These are phyloP conservation scores for Fraxinus baroniana DNA, from an alignment of 305 asterid genomes.

Conservation along the genomic window DNA sequence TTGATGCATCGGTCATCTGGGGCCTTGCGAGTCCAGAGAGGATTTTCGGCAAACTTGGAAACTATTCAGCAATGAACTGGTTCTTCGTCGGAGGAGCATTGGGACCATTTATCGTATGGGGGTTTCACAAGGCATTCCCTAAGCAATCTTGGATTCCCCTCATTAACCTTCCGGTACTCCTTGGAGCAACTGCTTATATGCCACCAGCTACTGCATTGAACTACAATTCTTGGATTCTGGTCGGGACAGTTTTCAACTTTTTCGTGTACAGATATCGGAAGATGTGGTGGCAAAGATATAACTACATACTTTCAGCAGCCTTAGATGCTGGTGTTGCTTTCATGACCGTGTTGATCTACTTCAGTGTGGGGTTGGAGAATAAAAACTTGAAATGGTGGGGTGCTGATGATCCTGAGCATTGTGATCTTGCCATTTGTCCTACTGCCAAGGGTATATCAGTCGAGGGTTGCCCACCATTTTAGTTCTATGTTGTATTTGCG, in stretches of 20 bases:
- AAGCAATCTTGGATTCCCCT: conserved; percentile 60
- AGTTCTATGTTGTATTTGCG: background rate
- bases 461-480: conserved; percentile 23
- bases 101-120: conserved; percentile 69
- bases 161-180: conserved; percentile 73
- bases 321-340: conserved; percentile 83
- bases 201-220: conserved; percentile 77
- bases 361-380: conserved; percentile 52
- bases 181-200: conserved; percentile 72
- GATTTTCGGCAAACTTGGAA: conserved; percentile 62
- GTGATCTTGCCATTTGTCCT: conserved; percentile 20
- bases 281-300: conserved; percentile 85
- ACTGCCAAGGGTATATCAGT: background rate
- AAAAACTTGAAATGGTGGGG: conserved; percentile 68
- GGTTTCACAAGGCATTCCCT: conserved; percentile 53
- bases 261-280: conserved; percentile 67
- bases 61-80: conserved; percentile 75
- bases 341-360: conserved; percentile 71
- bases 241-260: conserved; percentile 65
- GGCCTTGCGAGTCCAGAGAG: conserved; percentile 71
- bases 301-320: conserved; percentile 74
- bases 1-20: conserved; percentile 84
- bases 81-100: conserved; percentile 61
- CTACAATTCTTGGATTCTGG: conserved; percentile 73
- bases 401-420: conserved; percentile 58